Percentiles rank a stretch among this genome's conserved stretches.
Conservation (phyloP, 345 rosid species). For the Dipteronia dyeriana region DNA sequence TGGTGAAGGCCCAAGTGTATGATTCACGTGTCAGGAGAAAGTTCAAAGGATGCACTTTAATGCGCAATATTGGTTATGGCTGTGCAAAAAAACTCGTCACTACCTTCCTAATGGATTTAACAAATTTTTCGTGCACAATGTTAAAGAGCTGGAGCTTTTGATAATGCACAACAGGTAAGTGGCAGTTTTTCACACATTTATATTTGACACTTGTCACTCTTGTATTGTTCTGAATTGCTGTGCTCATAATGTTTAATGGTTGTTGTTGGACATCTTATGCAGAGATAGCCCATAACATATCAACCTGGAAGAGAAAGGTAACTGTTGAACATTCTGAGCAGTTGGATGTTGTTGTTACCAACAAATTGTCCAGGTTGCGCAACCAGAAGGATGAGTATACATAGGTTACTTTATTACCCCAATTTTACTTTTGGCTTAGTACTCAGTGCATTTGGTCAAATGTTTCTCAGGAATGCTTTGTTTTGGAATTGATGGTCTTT, state of each 20-base stretch:
- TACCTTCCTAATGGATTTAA: conserved; percentile 72
- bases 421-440: conserved; percentile 14
- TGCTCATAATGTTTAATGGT: not conserved
- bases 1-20: conserved; percentile 75
- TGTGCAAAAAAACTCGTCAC: conserved; percentile 66
- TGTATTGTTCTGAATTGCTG: not conserved
- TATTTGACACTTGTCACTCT: too few relatives aligned
- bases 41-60: conserved; percentile 66
- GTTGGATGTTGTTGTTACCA: conserved; percentile 69
- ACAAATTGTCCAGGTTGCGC: conserved; percentile 72
- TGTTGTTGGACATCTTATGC: conserved; percentile 62
- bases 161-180: conserved; percentile 74
- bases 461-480: conserved; percentile 9
- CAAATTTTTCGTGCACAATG: conserved; percentile 65
- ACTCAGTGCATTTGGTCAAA: not conserved
- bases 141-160: conserved; percentile 54
- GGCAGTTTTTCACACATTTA: not conserved
- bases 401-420: not conserved
- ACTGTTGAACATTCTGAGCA: conserved; percentile 67
- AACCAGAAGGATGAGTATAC: conserved; percentile 69
- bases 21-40: conserved; percentile 78
- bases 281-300: conserved; percentile 65
- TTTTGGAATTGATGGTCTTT: conserved; percentile 1
- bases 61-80: conserved; percentile 75
- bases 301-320: conserved; percentile 64